These are phyloP conservation scores for Eucalyptus sp. DNA, from an alignment of 345 rosid species.

Conservation along the genomic window DNA sequence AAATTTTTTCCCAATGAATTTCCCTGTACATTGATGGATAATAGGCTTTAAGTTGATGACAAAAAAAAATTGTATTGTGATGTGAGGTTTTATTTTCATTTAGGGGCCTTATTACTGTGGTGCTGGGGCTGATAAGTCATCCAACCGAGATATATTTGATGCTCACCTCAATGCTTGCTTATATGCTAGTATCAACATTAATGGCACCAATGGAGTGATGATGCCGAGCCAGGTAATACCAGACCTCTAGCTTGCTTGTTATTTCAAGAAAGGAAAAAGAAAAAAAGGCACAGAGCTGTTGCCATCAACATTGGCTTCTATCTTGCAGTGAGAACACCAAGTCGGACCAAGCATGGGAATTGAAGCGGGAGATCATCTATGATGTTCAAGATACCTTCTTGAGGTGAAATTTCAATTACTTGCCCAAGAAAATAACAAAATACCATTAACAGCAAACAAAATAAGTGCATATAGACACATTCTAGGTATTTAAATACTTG, in stretches of 20 bases:
- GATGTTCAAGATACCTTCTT: no score
- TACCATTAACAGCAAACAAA: no score
- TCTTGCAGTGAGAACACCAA: no score
- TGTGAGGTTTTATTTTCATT: background rate
- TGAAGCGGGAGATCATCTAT: no score
- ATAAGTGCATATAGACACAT: no score
- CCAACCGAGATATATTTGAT: constrained; percentile 87
- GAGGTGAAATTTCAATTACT: no score
- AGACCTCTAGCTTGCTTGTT: background rate
- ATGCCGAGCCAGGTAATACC: constrained; percentile 82
- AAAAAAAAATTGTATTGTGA: background rate
- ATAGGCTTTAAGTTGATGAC: background rate
- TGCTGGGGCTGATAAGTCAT: constrained; percentile 87
- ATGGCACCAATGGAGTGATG: constrained; percentile 94
- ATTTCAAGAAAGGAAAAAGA: no score
- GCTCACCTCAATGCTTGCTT: constrained; percentile 93
- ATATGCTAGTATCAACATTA: constrained; percentile 78
- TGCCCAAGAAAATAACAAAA: no score
- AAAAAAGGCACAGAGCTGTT: no score
- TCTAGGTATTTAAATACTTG: no score
- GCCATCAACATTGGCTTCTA: no score
- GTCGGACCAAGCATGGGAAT: no score
- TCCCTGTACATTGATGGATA: background rate
- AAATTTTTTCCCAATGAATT: background rate
- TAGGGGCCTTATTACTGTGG: constrained; percentile 97